Base-by-base conservation (phyloP, 331 rosid genomes). In the Prunus yedoensis region DNA sequence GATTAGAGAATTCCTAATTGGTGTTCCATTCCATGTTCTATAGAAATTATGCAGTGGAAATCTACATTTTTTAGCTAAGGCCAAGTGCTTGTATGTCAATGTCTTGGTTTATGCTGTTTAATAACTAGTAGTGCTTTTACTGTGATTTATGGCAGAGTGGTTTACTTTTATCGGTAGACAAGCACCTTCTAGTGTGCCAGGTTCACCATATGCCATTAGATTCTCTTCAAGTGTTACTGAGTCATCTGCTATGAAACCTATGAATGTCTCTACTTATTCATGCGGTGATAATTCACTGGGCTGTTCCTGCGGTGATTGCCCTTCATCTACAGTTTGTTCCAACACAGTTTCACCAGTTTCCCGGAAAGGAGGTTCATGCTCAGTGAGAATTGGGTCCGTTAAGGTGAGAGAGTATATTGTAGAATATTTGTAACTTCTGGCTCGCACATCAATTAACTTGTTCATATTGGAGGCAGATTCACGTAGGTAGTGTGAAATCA, bases 271-370 rank as follows among this genome's bases (percentile, higher is more conserved):
- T 80, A 77, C 91, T 73, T 95, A 95, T 85, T 92, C 99, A 60
- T 92, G 99, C 12, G 83, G 91, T 78, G 99, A 95, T 83, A 76
- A 79, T 79, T 95, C 97, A 66, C 85, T 95, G 77, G 97, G 99
- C 71, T 95, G 99, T 72, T 95, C 99, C 73, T 95, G 99, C 75
- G 97, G 99, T 68, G 99, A 92, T 85, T 95, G 99, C 70, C 97
- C 97, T 75, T 85, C 91, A 56, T 84, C 99, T 67, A 84, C 94
- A 47, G 90, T 83, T 77, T 95, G 99, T 80, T 83, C 96, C 43
- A 82, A 73, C 74, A 83, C 95, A 67, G 88, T 81, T 74, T 75
- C 89, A 76, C 78, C 93, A 14, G 82, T 83, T 86, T 75, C 82
- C 72, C 58, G 27, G 30, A 82, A 84, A 77, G 75, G 38, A 68